These are phyloP conservation scores for Mrakia frigida DNA, from an alignment of 768 basidiomycete species.

Conservation along the genomic window DNA sequence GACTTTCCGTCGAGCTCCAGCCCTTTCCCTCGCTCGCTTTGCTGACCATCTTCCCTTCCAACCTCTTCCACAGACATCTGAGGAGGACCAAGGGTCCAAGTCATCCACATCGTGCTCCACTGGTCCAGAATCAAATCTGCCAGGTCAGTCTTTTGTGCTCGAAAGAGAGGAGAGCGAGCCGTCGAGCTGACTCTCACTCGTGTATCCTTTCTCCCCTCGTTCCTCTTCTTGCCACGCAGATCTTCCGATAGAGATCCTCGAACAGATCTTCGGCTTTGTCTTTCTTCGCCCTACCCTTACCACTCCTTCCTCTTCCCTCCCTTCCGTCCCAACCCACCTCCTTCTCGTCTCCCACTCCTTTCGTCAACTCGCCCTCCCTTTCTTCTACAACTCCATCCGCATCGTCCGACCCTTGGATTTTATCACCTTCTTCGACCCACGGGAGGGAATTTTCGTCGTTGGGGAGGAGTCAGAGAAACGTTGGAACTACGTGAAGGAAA, in stretches of 20 bases:
- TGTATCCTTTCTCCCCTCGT: neutral
- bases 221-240: neutral
- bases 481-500: neutral
- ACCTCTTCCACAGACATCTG: too few species aligned
- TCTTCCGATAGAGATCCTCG: neutral
- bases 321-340: neutral
- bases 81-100: too few species aligned
- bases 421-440: neutral
- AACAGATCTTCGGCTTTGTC: neutral
- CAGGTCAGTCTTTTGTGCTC: too few species aligned
- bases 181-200: neutral
- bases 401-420: neutral
- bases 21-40: too few species aligned
- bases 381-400: neutral
- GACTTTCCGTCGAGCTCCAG: too few species aligned
- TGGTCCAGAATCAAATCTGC: too few species aligned
- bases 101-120: too few species aligned
- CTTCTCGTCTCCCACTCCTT: neutral
- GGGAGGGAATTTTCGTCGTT: neutral
- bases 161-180: neutral
- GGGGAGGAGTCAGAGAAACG: neutral
- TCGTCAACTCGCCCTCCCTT: neutral
- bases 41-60: too few species aligned
- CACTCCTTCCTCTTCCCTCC: neutral
- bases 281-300: neutral